Evolutionary conservation across 768 basidiomycete species (phyloP).

Genomic region (Guyanaporus albipodus): DNA sequence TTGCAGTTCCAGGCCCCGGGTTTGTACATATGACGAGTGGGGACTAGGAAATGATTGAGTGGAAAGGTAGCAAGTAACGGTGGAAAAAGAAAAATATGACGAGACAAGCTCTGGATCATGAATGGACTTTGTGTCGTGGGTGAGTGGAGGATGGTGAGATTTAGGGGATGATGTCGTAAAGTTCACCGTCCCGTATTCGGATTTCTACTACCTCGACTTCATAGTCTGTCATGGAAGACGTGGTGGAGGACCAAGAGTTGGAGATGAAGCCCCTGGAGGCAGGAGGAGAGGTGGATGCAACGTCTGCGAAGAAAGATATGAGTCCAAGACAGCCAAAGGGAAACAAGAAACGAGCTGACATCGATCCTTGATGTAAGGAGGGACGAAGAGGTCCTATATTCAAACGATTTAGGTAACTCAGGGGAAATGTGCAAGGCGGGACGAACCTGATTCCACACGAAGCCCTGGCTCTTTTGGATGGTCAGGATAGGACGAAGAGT

Average conservation of each 20-base stretch:
- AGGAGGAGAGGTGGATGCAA: constrained; percentile 80
- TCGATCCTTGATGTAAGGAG: constrained; percentile 86
- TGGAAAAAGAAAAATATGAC: neutral
- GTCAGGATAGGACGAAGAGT: constrained; percentile 80
- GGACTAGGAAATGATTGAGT: neutral
- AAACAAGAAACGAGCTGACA: constrained; percentile 50
- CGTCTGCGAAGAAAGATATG: constrained; percentile 42
- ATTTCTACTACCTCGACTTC: constrained; percentile 89
- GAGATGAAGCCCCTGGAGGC: constrained; percentile 63
- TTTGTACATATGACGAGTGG: constrained; percentile 1
- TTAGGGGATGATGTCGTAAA: constrained; percentile 70
- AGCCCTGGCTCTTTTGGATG: constrained; percentile 83
- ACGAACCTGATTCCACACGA: constrained; percentile 87
- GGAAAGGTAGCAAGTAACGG: neutral
- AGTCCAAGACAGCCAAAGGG: constrained; percentile 7
- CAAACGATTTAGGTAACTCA: neutral
- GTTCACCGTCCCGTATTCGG: constrained; percentile 73
- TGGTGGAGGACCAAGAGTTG: constrained; percentile 63
- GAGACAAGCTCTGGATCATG: constrained; percentile 13
- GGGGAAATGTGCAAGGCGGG: neutral
- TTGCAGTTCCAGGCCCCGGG: constrained; percentile 1
- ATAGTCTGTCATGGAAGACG: constrained; percentile 66
- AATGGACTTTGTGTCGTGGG: constrained; percentile 8
- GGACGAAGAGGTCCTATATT: constrained; percentile 77
- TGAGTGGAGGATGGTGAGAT: neutral